These are phyloP conservation scores for Moesziomyces globuligerus DNA, from an alignment of 1,284 basidiomycete species.

Conservation along the genomic window DNA sequence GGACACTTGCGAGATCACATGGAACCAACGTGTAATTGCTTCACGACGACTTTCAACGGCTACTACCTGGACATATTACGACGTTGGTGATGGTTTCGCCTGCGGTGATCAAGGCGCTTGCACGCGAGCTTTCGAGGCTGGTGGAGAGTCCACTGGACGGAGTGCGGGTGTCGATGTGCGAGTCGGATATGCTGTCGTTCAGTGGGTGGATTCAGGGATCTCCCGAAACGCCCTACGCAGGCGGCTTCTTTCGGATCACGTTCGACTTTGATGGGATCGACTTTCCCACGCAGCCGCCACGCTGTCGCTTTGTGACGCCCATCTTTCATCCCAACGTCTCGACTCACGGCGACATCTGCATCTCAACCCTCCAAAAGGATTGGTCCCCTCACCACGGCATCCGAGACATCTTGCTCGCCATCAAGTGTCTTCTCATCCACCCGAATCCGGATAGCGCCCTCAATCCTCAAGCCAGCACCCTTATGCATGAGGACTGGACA, in stretches of 20 bases:
- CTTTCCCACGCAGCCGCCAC: constrained; percentile 43
- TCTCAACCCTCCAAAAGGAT: constrained; percentile 95
- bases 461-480: constrained; percentile 91
- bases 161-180: constrained; percentile 36
- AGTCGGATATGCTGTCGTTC: constrained; percentile 43
- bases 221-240: constrained; percentile 88
- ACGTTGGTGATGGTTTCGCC: constrained; percentile 34
- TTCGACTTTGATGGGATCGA: constrained; percentile 44
- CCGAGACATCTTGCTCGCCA: constrained; percentile 81
- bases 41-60: no score
- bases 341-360: constrained; percentile 88
- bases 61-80: no score
- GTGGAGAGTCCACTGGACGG: constrained; percentile 18
- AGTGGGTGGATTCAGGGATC: constrained; percentile 37
- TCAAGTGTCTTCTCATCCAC: constrained; percentile 93
- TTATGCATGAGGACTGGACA: constrained; percentile 81
- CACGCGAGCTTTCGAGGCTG: constrained; percentile 29
- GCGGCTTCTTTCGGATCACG: constrained; percentile 42
- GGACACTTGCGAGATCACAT: no score
- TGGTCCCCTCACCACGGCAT: constrained; percentile 94
- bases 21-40: no score
- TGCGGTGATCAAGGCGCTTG: constrained; percentile 27
- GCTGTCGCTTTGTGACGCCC: constrained; percentile 64
- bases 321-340: constrained; percentile 98
- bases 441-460: constrained; percentile 95